Evolutionary conservation across 1,284 basidiomycete species (phyloP), one percentile per base, ranked within the genome.

Genomic region (Flammula alnicola): DNA sequence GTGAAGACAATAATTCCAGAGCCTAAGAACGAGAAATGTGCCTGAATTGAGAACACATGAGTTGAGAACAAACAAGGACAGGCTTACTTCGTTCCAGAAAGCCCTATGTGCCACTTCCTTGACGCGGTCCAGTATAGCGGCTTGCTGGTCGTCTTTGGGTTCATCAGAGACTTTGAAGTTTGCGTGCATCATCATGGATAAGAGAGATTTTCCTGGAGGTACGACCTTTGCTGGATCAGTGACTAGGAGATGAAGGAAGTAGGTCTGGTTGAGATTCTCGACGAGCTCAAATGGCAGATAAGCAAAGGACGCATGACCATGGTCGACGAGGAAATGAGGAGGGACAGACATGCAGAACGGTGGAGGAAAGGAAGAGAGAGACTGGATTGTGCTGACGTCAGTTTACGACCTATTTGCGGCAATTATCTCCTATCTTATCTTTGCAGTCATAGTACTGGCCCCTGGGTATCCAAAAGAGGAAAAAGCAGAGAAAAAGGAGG

Each of bases 81-180:
- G 26, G 37, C 50, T 35, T 51, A 86, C 86, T 74, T 86, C 78
- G 33, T 83, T 80, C 87, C 87, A 90, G 61, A 89, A 90, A 5
- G 83, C 85, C 37, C 67, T 70, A 61, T 84, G 81, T 11, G 80
- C 77, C 4, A 79, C 70, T 46, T 77, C 71, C 51, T 78, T 76
- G 5, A 90, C 81, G 51, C 72, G 75, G 27, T 74, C 69, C 17
- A 77, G 72, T 3, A 86, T 55, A 10, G 63, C 63, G 5, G 71
- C 62, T 23, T 61, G 60, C 8, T 58, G 62, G 26, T 57, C 36
- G 4, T 40, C 19, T 16, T 44, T 49, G 40, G 11, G 12, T 32
- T 52, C 57, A 51, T 36, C 63, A 55, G 44, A 56, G 12, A 52
- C 44, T 43, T 49, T 45, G 16, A 66, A 64, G 42, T 66, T 69